Percentiles rank a stretch among this genome's conserved stretches.
These are phyloP conservation scores for Berberis thunbergii DNA, from an alignment of 164 flowering plant species.

Conservation along the genomic window DNA sequence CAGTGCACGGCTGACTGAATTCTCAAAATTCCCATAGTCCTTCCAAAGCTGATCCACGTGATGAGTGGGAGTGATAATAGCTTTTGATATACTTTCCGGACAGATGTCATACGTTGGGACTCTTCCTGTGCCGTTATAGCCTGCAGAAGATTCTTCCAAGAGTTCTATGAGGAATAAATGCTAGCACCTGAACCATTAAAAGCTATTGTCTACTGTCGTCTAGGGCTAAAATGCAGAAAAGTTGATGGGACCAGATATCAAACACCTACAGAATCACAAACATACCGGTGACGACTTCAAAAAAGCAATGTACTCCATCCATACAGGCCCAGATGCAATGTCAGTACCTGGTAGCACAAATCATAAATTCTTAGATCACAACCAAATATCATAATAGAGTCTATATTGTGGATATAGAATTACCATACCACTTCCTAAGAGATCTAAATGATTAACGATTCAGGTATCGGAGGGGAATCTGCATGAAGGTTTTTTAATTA, in stretches of 20 bases:
- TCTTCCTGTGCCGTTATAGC: constrained; percentile 66
- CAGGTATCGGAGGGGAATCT: too few relatives aligned
- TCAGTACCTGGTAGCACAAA: constrained; percentile 60
- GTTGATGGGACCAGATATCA: not conserved
- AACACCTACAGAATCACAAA: constrained; percentile 3
- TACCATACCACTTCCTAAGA: too few relatives aligned
- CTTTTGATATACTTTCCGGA: constrained; percentile 83
- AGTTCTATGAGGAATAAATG: not conserved
- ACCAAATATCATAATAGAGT: not conserved
- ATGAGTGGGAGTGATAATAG: constrained; percentile 87
- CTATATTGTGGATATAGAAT: too few relatives aligned
- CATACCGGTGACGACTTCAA: constrained; percentile 76
- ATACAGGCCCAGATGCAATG: constrained; percentile 88
- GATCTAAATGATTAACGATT: too few relatives aligned
- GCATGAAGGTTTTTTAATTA: too few relatives aligned
- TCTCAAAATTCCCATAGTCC: constrained; percentile 95
- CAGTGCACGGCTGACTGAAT: constrained; percentile 91
- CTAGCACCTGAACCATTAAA: not conserved
- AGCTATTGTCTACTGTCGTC: not conserved
- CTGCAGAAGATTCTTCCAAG: constrained; percentile 31
- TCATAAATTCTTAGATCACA: not conserved
- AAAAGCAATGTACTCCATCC: constrained; percentile 92
- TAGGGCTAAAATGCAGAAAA: not conserved
- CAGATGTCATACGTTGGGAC: constrained; percentile 74
- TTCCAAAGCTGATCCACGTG: constrained; percentile 96